Percentiles rank a stretch among this genome's conserved stretches.
Evolutionary conservation across 2,329 filamentous ascomycete species (phyloP).

Genomic region (Graphiopsis chlorocephala): DNA sequence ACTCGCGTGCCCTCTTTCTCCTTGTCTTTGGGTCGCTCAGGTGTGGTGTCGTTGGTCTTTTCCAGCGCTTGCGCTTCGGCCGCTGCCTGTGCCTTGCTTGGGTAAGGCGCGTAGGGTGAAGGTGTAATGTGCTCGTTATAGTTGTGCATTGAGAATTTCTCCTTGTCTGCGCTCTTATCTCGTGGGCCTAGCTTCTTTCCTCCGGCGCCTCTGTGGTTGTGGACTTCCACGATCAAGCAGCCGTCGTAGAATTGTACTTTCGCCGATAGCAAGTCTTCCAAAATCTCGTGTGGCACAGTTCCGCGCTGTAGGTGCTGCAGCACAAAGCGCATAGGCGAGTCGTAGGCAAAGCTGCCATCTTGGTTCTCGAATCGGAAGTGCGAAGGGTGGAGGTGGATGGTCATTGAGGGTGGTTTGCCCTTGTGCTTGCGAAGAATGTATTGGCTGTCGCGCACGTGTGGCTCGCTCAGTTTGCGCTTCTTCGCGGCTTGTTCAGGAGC

Average conservation of each 20-base stretch:
- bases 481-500: constrained; percentile 24
- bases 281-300: constrained; percentile 84
- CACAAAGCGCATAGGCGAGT: constrained; percentile 81
- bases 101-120: constrained; percentile 78
- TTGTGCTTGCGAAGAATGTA: constrained; percentile 82
- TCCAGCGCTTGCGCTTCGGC: constrained; percentile 30
- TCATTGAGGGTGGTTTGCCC: constrained; percentile 72
- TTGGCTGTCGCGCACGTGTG: constrained; percentile 62
- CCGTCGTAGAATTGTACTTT: constrained; percentile 86
- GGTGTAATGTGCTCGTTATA: constrained; percentile 87
- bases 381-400: constrained; percentile 78
- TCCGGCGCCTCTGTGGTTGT: constrained; percentile 68
- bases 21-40: constrained; percentile 35
- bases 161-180: constrained; percentile 56
- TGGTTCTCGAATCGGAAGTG: constrained; percentile 93
- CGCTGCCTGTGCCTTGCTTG: constrained; percentile 27
- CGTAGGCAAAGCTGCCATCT: constrained; percentile 87
- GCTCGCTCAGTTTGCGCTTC: constrained; percentile 32
- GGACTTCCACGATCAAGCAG: constrained; percentile 90
- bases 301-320: constrained; percentile 73
- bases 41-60: constrained; percentile 35
- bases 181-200: constrained; percentile 41
- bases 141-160: constrained; percentile 85
- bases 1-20: constrained; percentile 52
- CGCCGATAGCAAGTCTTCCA: constrained; percentile 70